Conservation (phyloP, 78 protist genomes). For the Dictyostelium capitatum region DNA sequence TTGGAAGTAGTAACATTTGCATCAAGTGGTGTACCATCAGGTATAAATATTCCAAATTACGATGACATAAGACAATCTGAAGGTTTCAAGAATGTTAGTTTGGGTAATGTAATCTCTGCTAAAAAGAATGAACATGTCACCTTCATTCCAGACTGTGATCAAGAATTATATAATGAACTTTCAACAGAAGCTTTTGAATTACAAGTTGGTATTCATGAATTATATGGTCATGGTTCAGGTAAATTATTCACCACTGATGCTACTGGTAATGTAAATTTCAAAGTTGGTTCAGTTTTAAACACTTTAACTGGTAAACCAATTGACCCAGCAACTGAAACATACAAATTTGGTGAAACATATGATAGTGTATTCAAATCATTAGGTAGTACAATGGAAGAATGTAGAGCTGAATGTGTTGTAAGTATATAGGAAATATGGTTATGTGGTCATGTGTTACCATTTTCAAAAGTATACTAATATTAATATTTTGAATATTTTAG, state of each 20-base stretch:
- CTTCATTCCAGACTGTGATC: conserved; percentile 79
- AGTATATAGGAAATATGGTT: no score
- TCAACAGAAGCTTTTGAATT: conserved; percentile 79
- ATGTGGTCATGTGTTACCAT: no score
- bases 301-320: conserved; percentile 74
- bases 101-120: conserved; percentile 85
- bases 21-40: conserved; percentile 86
- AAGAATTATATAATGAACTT: conserved; percentile 42
- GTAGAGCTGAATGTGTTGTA: conserved; percentile 87
- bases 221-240: conserved; percentile 92
- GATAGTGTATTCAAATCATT: conserved; percentile 70
- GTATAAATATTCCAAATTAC: conserved; percentile 64
- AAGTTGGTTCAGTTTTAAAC: conserved; percentile 23
- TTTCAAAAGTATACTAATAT: no score
- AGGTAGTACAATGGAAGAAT: conserved; percentile 84
- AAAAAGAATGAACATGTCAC: conserved; percentile 32
- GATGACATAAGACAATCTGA: conserved; percentile 86
- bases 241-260: conserved; percentile 50
- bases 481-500: background rate
- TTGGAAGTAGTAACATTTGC: conserved; percentile 90
- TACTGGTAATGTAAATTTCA: conserved; percentile 63
- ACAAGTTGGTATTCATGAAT: conserved; percentile 92
- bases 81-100: conserved; percentile 92
- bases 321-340: conserved; percentile 44
- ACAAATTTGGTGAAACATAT: conserved; percentile 87